phyloP scores from a whole-genome alignment of 192 early-diverging fungal genomes.

The Lobosporangium transversale region DNA sequence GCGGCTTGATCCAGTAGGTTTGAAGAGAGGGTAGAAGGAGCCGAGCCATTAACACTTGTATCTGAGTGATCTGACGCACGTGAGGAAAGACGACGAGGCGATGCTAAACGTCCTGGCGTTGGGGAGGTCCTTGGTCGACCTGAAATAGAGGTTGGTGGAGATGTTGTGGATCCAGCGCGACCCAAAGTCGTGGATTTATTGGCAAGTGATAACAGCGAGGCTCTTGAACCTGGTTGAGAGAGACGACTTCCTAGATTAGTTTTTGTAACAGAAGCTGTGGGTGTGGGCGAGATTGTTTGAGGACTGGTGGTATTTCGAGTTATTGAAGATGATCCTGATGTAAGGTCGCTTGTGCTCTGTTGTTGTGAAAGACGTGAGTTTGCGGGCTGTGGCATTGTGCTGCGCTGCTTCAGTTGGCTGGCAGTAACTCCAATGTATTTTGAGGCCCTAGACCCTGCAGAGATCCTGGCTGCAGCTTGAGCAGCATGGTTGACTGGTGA shows the following conservation, averaged over 20 bases:
- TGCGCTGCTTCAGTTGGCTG: conserved; percentile 59
- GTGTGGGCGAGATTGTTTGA: conserved; percentile 25
- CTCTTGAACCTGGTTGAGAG: conserved; percentile 12
- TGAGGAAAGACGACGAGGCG: conserved; percentile 26
- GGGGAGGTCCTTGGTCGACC: conserved; percentile 29
- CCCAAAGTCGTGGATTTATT: background rate
- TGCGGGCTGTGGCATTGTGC: conserved; percentile 29
- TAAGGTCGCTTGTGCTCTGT: background rate
- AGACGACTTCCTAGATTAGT: conserved; percentile 14
- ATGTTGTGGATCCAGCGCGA: conserved; percentile 12
- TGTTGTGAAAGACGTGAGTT: conserved; percentile 4
- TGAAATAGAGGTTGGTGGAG: conserved; percentile 8
- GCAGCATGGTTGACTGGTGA: conserved; percentile 50
- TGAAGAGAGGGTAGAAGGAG: background rate
- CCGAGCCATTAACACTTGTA: background rate
- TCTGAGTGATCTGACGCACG: conserved; percentile 34
- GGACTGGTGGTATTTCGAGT: conserved; percentile 8
- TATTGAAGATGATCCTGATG: conserved; percentile 5
- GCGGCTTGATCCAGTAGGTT: conserved; percentile 27
- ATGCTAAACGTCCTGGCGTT: conserved; percentile 21
- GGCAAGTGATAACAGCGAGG: conserved; percentile 4
- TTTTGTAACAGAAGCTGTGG: background rate
- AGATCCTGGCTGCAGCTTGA: conserved; percentile 58
- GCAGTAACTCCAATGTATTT: conserved; percentile 66
- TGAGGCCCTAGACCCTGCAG: conserved; percentile 64